Evolutionary conservation across 2,329 filamentous ascomycete genomes (phyloP).

Genomic region (Arthroderma sp.): DNA sequence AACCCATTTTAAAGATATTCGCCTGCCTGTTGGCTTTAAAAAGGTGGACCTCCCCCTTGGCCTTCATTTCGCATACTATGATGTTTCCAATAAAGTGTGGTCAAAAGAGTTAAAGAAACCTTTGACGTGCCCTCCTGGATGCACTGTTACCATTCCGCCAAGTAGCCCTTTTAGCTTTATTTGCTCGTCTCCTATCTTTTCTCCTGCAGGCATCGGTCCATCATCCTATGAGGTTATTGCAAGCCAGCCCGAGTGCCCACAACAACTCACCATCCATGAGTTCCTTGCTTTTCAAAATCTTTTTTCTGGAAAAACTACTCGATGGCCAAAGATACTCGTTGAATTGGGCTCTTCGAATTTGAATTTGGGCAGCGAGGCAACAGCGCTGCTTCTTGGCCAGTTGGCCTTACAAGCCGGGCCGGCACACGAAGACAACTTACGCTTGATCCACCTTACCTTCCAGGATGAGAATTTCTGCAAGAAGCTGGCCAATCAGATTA

Average conservation of each 20-base stretch:
- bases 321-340: slow-evolving; percentile 37
- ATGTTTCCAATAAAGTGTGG: slow-evolving; percentile 14
- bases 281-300: slow-evolving; percentile 35
- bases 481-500: slow-evolving; percentile 36
- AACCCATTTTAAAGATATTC: slow-evolving; percentile 36
- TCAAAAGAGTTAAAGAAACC: too few species aligned
- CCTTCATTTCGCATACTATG: slow-evolving; percentile 37
- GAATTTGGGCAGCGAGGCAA: slow-evolving; percentile 45
- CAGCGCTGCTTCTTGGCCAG: slow-evolving; percentile 37
- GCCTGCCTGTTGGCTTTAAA: slow-evolving; percentile 29
- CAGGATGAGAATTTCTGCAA: slow-evolving; percentile 37
- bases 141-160: too few species aligned
- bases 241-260: slow-evolving; percentile 34
- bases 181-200: slow-evolving; percentile 26
- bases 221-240: slow-evolving; percentile 39
- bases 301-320: slow-evolving; percentile 28
- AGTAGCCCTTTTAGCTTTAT: slow-evolving; percentile 22
- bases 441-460: slow-evolving; percentile 39
- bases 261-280: slow-evolving; percentile 34
- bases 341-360: slow-evolving; percentile 42
- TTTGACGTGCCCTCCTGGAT: too few species aligned
- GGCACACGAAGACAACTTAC: slow-evolving; percentile 20
- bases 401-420: slow-evolving; percentile 46
- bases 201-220: slow-evolving; percentile 25
- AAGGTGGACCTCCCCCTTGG: slow-evolving; percentile 36